Evolutionary conservation across 1,284 basidiomycete species (phyloP), one percentile per base, ranked within the genome.

Genomic region (Cutaneotrichosporon sp.): DNA sequence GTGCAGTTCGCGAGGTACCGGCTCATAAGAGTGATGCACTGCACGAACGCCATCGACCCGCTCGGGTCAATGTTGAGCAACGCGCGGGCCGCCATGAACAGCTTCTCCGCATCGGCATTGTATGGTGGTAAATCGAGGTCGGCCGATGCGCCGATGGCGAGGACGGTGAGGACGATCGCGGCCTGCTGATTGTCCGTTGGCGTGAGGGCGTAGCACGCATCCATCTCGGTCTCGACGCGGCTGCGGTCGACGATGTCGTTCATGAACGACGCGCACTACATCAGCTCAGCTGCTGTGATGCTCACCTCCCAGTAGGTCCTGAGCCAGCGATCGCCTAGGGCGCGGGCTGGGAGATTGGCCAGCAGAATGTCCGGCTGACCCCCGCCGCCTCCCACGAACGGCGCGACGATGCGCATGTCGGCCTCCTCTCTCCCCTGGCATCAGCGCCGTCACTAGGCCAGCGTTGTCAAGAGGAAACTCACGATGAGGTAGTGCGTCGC

Each of bases 81-180:
- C 6, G 60, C 53, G 36, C 62, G 52, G 10, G 38, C 61, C 13
- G 65, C 49, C 14, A 45, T 47, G 43, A 55, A 64, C 38, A 52
- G 61, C 31, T 24, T 36, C 33, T 63, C 61, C 9, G 54, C 59
- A 6, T 52, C 20, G 6, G 54, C 42, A 22, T 58, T 62, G 54
- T 63, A 66, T 25, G 65, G 65, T 13, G 58, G 34, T 22, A 57
- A 18, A 14, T 58, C 14, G n/a, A 59, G 47, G 43, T 68, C 67
- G 50, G 64, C 56, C 16, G 49, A 29, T 0, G 62, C 58, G 2
- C 65, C 67, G n/a, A 64, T 50, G 9, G 62, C 62, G 7, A 68
- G 54, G 42, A 68, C 64, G 18, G 63, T 25, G n/a, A 64, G 58
- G 2, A 64, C 33, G 18, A 66, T 47, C 2, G 67, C 67, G 27